Conservation (phyloP, 2,329 filamentous ascomycete species). For the Claviceps monticola region DNA sequence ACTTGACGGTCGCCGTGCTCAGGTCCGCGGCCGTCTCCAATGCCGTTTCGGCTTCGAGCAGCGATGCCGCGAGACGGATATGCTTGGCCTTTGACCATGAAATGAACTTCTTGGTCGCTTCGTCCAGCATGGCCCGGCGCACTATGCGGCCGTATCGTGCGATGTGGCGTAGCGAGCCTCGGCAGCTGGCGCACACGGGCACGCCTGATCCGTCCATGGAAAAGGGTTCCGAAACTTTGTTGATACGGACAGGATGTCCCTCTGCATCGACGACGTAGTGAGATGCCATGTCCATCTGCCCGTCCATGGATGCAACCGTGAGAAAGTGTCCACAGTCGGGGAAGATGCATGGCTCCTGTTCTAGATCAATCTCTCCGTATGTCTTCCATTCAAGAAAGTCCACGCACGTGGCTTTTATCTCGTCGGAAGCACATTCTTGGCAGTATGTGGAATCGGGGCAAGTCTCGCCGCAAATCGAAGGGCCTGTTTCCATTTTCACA, state of each 20-base stretch:
- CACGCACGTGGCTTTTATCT: conserved; percentile 32
- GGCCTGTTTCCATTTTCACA: conserved; percentile 15
- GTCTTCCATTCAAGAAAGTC: conserved; percentile 41
- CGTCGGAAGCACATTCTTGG: conserved; percentile 35
- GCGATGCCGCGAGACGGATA: conserved; percentile 2
- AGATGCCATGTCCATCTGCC: conserved; percentile 37
- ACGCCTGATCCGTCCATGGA: conserved; percentile 28
- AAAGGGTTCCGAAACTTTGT: conserved; percentile 29
- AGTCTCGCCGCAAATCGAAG: conserved; percentile 48
- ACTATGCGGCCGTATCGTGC: conserved; percentile 49
- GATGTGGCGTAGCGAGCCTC: conserved; percentile 42
- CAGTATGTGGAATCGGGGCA: conserved; percentile 43
- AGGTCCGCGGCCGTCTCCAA: conserved; percentile 1
- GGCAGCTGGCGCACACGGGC: conserved; percentile 44
- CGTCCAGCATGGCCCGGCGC: conserved; percentile 44
- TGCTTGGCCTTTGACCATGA: conserved; percentile 29
- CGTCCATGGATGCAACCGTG: conserved; percentile 46
- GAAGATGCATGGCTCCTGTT: conserved; percentile 48
- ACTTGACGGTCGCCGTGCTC: background rate
- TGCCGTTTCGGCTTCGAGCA: conserved; percentile 6
- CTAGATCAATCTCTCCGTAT: conserved; percentile 44
- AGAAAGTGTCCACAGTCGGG: conserved; percentile 50
- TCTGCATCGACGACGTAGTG: conserved; percentile 31
- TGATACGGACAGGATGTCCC: conserved; percentile 19
- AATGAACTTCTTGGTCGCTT: conserved; percentile 52